Conservation (phyloP, 306 rosid genomes). For the Cucurbita argyrosperma region DNA sequence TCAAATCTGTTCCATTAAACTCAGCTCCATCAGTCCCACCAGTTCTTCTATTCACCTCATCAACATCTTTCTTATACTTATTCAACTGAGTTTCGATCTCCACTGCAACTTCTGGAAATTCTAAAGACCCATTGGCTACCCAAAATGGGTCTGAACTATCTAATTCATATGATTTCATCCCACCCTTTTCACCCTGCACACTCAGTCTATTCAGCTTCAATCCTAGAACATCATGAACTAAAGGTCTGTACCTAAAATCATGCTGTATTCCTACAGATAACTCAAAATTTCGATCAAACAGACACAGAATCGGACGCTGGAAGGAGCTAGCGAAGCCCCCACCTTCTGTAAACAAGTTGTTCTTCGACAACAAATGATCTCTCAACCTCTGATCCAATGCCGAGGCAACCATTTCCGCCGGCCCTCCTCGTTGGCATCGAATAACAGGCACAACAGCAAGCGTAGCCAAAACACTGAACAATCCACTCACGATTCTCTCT, state of each 20-base stretch:
- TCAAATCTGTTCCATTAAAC: conserved; percentile 83
- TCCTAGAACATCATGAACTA: conserved; percentile 85
- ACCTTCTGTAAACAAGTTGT: conserved; percentile 75
- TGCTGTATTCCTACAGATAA: conserved; percentile 87
- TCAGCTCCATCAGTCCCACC: conserved; percentile 80
- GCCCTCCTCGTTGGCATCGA: conserved; percentile 75
- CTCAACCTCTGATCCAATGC: conserved; percentile 81
- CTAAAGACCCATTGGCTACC: conserved; percentile 66
- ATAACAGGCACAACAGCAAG: conserved; percentile 77
- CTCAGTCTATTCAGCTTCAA: conserved; percentile 73
- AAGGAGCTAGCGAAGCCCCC: conserved; percentile 60
- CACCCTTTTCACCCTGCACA: conserved; percentile 85
- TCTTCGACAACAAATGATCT: conserved; percentile 81
- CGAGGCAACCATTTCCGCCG: conserved; percentile 90
- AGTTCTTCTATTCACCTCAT: conserved; percentile 88
- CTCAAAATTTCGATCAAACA: conserved; percentile 84
- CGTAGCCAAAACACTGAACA: conserved; percentile 78
- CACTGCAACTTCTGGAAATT: conserved; percentile 89
- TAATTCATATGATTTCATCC: conserved; percentile 76
- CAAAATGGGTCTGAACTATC: conserved; percentile 78
- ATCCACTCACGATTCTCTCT: conserved; percentile 59
- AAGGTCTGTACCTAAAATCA: conserved; percentile 81
- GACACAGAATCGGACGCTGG: conserved; percentile 83
- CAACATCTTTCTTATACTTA: conserved; percentile 86
- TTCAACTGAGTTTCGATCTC: conserved; percentile 83